phyloP scores from a whole-genome alignment of 495 filamentous ascomycete species.

The Chlorociboria aeruginascens region DNA sequence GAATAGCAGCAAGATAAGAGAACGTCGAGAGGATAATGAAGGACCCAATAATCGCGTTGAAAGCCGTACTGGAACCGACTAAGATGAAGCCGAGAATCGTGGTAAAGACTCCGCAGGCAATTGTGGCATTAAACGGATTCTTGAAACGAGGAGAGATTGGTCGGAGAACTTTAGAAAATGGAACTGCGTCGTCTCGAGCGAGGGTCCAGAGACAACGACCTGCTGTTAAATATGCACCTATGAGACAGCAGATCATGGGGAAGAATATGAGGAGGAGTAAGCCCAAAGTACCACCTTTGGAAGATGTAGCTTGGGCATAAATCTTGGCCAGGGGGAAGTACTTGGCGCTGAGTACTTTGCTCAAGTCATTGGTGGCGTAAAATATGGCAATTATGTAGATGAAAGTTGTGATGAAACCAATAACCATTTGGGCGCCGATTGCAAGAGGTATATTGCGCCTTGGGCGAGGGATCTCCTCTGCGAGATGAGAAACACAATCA shows the following conservation, averaged over 20 bases:
- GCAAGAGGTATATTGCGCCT: slow-evolving; percentile 50
- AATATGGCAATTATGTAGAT: slow-evolving; percentile 62
- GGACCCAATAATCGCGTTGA: slow-evolving; percentile 50
- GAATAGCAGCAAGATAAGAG: slow-evolving; percentile 55
- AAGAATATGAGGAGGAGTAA: slow-evolving; percentile 60
- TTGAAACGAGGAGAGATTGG: slow-evolving; percentile 27
- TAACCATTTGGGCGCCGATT: slow-evolving; percentile 43
- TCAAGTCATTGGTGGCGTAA: slow-evolving; percentile 57
- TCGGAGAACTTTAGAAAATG: slow-evolving; percentile 28
- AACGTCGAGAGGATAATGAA: slow-evolving; percentile 52
- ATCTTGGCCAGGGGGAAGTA: slow-evolving; percentile 65
- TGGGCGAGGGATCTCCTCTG: slow-evolving; percentile 52
- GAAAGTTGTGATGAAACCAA: slow-evolving; percentile 56
- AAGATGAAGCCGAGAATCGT: slow-evolving; percentile 54
- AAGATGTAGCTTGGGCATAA: slow-evolving; percentile 64
- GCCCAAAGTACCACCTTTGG: slow-evolving; percentile 45
- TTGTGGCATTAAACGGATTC: slow-evolving; percentile 50
- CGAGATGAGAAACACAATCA: slow-evolving; percentile 61
- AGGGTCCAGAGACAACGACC: slow-evolving; percentile 56
- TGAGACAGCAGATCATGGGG: slow-evolving; percentile 45
- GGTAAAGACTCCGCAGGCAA: slow-evolving; percentile 37
- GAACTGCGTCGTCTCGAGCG: slow-evolving; percentile 48
- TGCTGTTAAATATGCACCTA: slow-evolving; percentile 28
- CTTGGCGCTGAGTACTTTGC: slow-evolving; percentile 38
- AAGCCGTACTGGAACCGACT: slow-evolving; percentile 51